Conservation (phyloP, 805 yeast genomes). For the Candida hispaniensis region DNA sequence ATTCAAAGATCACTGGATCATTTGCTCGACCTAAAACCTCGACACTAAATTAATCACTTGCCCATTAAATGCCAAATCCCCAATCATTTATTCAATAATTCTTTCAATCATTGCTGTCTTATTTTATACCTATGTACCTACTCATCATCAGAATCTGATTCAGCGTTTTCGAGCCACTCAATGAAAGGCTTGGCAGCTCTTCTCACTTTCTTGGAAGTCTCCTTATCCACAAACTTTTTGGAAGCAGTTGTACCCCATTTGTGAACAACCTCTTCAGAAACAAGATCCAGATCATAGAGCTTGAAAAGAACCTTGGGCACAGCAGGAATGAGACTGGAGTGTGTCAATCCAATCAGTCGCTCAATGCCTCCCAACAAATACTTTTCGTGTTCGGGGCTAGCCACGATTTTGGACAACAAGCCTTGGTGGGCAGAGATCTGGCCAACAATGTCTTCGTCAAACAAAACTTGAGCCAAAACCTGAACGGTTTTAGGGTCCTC, state of each 20-base stretch:
- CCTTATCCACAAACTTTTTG: constrained; percentile 88
- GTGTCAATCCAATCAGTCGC: constrained; percentile 76
- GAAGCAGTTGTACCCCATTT: constrained; percentile 88
- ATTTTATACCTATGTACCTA: neutral
- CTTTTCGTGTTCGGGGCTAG: constrained; percentile 58
- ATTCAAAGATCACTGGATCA: too few species aligned
- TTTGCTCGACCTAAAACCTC: too few species aligned
- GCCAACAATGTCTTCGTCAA: constrained; percentile 55
- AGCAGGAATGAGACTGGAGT: constrained; percentile 55
- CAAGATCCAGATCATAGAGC: constrained; percentile 72
- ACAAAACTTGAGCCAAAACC: constrained; percentile 84
- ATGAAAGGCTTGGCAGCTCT: constrained; percentile 93
- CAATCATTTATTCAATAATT: too few species aligned
- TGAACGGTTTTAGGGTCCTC: constrained; percentile 69
- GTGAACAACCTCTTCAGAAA: constrained; percentile 69
- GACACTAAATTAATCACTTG: too few species aligned
- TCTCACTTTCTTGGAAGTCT: constrained; percentile 83
- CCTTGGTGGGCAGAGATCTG: constrained; percentile 75
- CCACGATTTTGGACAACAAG: constrained; percentile 65
- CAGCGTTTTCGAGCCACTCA: constrained; percentile 92
- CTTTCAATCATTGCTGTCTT: constrained; percentile 2
- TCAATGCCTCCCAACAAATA: constrained; percentile 94
- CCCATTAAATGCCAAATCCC: too few species aligned
- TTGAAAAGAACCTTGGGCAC: constrained; percentile 76
- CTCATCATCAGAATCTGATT: constrained; percentile 46